Conservation (phyloP, 2,329 filamentous ascomycete species). For the Colletotrichum noveboracense region DNA sequence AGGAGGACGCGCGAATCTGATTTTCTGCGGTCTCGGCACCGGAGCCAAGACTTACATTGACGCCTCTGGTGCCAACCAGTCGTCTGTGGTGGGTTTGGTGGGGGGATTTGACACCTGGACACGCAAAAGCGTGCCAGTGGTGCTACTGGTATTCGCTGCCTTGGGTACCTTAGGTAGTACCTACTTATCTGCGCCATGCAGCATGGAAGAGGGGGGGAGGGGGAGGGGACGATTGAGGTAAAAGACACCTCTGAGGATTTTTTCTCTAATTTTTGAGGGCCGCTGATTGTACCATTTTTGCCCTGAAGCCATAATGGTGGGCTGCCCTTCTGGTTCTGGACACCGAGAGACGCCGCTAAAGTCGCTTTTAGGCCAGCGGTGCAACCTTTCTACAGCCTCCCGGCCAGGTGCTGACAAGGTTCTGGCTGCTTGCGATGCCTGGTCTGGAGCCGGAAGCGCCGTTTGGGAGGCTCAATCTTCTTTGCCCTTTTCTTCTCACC, state of each 20-base stretch:
- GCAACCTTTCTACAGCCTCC: constrained; percentile 4
- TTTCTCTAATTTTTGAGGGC: background rate
- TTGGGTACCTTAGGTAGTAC: background rate
- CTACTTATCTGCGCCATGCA: background rate
- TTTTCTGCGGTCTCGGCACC: constrained; percentile 18
- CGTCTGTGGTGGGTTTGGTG: background rate
- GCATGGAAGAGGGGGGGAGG: background rate
- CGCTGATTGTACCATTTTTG: constrained; percentile 5
- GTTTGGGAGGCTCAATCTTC: constrained; percentile 2
- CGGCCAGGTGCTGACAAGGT: constrained; percentile 1
- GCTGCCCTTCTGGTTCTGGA: constrained; percentile 8
- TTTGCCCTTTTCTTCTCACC: background rate
- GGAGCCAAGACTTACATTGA: background rate
- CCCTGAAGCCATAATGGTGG: background rate
- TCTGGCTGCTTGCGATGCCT: background rate
- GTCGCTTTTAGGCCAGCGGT: background rate
- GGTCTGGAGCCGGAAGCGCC: background rate
- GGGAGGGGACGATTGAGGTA: background rate
- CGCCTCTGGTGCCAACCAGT: constrained; percentile 1
- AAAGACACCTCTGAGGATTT: background rate
- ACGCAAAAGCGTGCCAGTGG: background rate
- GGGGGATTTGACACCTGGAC: background rate
- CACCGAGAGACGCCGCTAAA: constrained; percentile 14
- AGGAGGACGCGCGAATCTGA: background rate
- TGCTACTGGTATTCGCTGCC: background rate